Evolutionary conservation across 306 rosid genomes (phyloP).

Genomic region (Acacia acuminata): DNA sequence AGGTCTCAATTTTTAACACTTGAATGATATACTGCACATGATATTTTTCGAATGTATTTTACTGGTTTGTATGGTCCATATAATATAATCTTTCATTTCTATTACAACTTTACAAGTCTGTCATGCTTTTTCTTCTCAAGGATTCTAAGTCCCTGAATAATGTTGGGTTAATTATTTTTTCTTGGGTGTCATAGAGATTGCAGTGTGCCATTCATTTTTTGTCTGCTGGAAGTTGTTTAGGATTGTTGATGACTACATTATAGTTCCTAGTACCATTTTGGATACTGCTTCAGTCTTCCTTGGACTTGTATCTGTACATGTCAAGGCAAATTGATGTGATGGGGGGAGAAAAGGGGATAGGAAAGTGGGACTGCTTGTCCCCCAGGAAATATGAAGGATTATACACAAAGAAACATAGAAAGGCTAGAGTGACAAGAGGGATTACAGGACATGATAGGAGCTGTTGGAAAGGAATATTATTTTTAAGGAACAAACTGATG

Average conservation of each 20-base stretch:
- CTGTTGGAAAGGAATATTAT: too few relatives aligned
- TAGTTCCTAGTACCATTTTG: not conserved
- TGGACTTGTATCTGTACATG: too few relatives aligned
- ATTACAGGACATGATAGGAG: too few relatives aligned
- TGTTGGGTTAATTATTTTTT: not conserved
- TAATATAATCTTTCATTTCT: constrained; percentile 20
- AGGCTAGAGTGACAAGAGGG: too few relatives aligned
- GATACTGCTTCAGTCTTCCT: not conserved
- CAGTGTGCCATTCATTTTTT: not conserved
- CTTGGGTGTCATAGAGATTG: not conserved
- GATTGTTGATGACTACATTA: not conserved
- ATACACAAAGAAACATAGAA: too few relatives aligned
- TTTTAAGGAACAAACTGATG: too few relatives aligned
- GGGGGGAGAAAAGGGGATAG: too few relatives aligned
- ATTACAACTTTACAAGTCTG: constrained; percentile 20
- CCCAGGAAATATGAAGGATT: too few relatives aligned
- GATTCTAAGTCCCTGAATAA: not conserved
- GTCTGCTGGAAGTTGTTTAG: not conserved
- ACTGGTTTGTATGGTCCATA: constrained; percentile 3
- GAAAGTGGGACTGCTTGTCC: too few relatives aligned
- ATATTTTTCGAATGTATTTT: not conserved
- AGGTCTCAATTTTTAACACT: constrained; percentile 55
- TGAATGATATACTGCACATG: not conserved
- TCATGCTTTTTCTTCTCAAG: too few relatives aligned
- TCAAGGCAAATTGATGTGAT: too few relatives aligned